Evolutionary conservation across 495 filamentous ascomycete genomes (phyloP).

Genomic region (Gamarada debralockiae): DNA sequence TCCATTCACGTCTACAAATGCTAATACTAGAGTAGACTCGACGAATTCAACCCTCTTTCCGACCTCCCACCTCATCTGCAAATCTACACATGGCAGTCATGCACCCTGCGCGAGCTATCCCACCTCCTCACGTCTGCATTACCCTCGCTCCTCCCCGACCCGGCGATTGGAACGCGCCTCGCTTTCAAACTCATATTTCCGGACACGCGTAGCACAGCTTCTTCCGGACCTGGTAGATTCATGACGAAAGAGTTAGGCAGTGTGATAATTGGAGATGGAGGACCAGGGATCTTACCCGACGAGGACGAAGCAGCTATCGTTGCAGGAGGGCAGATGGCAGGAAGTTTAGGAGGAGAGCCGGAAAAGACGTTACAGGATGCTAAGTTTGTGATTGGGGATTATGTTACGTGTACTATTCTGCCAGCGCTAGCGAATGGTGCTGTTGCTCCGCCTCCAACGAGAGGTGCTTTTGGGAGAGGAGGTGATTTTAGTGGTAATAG

Average conservation of each 20-base stretch:
- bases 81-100: conserved; percentile 86
- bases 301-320: conserved; percentile 25
- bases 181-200: conserved; percentile 85
- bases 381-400: conserved; percentile 85
- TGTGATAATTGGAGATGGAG: conserved; percentile 67
- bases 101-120: conserved; percentile 78
- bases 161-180: conserved; percentile 74
- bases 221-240: conserved; percentile 52
- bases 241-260: conserved; percentile 74
- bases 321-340: conserved; percentile 20
- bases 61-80: conserved; percentile 65
- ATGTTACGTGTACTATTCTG: conserved; percentile 74
- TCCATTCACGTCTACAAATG: neutral
- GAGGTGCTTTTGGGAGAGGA: conserved; percentile 38
- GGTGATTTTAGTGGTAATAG: conserved; percentile 37
- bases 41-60: conserved; percentile 56
- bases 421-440: conserved; percentile 70
- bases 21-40: conserved; percentile 42
- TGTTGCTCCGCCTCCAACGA: conserved; percentile 53
- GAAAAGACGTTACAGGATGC: conserved; percentile 71
- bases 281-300: conserved; percentile 35
- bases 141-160: conserved; percentile 66
- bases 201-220: conserved; percentile 55
- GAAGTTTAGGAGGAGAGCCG: conserved; percentile 28
- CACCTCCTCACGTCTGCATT: conserved; percentile 67